Evolutionary conservation across 305 asterid genomes (phyloP).

Genomic region (Andrographis paniculata): DNA sequence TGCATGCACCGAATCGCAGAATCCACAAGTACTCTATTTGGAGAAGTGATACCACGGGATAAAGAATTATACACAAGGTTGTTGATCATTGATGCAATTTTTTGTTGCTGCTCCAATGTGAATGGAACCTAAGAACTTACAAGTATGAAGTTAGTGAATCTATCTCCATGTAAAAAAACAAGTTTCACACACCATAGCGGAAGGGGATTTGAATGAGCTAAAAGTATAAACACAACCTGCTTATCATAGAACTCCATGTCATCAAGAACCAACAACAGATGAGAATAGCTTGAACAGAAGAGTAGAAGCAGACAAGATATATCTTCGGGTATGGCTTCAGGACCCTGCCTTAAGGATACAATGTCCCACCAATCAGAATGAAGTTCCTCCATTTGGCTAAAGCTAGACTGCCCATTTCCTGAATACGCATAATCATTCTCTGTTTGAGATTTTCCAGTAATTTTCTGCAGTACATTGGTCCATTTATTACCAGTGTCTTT

Average conservation of each 20-base stretch:
- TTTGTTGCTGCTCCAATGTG: conserved; percentile 75
- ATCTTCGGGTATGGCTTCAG: conserved; percentile 68
- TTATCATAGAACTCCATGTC: conserved; percentile 90
- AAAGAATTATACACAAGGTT: conserved; percentile 74
- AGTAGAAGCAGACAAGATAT: conserved; percentile 66
- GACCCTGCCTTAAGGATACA: conserved; percentile 63
- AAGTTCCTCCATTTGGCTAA: conserved; percentile 35
- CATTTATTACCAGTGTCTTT: conserved; percentile 72
- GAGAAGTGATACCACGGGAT: conserved; percentile 36
- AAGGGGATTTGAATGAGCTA: conserved; percentile 10
- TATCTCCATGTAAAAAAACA: conserved; percentile 5
- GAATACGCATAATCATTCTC: conserved; percentile 33
- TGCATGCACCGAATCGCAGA: conserved; percentile 89
- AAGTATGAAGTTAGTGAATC: conserved; percentile 1
- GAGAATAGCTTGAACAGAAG: conserved; percentile 85
- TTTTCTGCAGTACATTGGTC: conserved; percentile 61
- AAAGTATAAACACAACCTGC: conserved; percentile 49
- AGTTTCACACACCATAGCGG: not conserved
- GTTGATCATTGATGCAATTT: conserved; percentile 64
- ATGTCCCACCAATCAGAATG: conserved; percentile 66
- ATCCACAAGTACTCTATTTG: conserved; percentile 47
- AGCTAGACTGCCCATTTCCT: conserved; percentile 22
- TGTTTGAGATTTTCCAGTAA: conserved; percentile 49
- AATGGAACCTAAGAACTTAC: conserved; percentile 61
- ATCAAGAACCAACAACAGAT: conserved; percentile 82